Base-by-base conservation (phyloP, 352 stramenopile genomes). In the Globisporangium perplexum region DNA sequence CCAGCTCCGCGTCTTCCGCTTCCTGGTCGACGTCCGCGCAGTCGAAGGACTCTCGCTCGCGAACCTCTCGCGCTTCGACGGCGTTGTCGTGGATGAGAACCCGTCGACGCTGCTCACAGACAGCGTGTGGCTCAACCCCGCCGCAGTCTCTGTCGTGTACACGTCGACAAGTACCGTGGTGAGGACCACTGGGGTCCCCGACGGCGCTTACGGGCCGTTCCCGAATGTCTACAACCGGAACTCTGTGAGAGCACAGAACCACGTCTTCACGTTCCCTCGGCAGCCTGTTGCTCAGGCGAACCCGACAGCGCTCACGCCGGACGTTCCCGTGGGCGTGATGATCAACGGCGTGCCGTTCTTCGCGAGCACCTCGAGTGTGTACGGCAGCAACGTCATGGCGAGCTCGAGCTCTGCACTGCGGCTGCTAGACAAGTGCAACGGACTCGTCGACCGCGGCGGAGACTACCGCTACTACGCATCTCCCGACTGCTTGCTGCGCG, bases 381-480 rank as follows among this genome's bases (percentile, higher is more conserved):
- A 82, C 35, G 68, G 71, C 1, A n/a, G 24, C 31, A 71, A 72
- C 45, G 52, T 90, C 3, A 66, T 83, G 53, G 63, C 69, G 39
- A 69, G 55, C 10, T 51, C 53, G 0, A 86, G 72, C 15, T 20
- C 43, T 15, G 71, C 59, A 4, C 74, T 79, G 39, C 53, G 64
- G 5, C 56, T 88, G 26, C 30, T 90, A 20, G 83, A 89, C 56
- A 83, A 82, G 49, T 93, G 83, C 64, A 77, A 90, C 41, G 79
- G 79, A 17, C 64, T 88, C 0, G 74, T 88, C 8, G 74, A 87
- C 52, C 53, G 52, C 1, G 77, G 74, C 1, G 77, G 79, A 3
- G 67, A 87, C n/a, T 93, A 93, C 43, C 63, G 77, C 11, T 93
- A 88, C 59, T 86, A 90, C 41, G 81, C 56, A 0, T 74, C 76